Evolutionary conservation across 352 stramenopile genomes (phyloP).

Genomic region (Pythium dissimile): DNA sequence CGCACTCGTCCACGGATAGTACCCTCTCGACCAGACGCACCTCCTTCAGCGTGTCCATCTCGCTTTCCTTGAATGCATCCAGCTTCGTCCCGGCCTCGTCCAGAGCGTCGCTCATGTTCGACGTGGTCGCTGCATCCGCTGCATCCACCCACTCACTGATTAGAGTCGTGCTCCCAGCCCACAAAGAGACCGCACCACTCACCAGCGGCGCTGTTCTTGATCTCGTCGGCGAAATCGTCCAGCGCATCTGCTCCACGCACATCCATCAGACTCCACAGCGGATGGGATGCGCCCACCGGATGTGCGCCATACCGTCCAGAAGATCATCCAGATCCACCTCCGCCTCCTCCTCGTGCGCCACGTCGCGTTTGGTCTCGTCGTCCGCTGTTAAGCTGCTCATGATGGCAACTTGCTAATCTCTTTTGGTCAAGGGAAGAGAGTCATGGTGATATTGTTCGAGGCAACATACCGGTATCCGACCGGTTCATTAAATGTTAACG

Average conservation of each 20-base stretch:
- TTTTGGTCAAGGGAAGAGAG: neutral
- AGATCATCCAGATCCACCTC: constrained; percentile 81
- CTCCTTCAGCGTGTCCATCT: constrained; percentile 66
- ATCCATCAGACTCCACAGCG: neutral
- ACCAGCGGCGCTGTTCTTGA: constrained; percentile 30
- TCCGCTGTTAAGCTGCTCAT: constrained; percentile 7
- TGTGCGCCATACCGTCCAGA: constrained; percentile 57
- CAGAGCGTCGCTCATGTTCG: constrained; percentile 35
- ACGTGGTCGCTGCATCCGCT: constrained; percentile 10
- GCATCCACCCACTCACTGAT: neutral
- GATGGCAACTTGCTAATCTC: neutral
- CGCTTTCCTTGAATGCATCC: constrained; percentile 37
- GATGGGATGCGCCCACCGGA: too few species aligned
- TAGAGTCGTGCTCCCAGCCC: neutral
- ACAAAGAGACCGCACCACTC: neutral
- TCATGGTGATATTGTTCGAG: neutral
- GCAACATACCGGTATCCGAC: constrained; percentile 20
- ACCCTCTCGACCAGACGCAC: constrained; percentile 20
- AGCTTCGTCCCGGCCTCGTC: constrained; percentile 54
- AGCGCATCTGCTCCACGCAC: constrained; percentile 51
- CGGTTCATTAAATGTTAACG: constrained; percentile 22
- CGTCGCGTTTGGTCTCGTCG: constrained; percentile 27
- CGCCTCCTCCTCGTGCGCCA: constrained; percentile 24
- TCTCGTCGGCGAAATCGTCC: constrained; percentile 79
- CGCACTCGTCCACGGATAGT: neutral